Evolutionary conservation across 495 filamentous ascomycete genomes (phyloP), one percentile per base, ranked within the genome.

Genomic region (Penicillium atrosanguineum): DNA sequence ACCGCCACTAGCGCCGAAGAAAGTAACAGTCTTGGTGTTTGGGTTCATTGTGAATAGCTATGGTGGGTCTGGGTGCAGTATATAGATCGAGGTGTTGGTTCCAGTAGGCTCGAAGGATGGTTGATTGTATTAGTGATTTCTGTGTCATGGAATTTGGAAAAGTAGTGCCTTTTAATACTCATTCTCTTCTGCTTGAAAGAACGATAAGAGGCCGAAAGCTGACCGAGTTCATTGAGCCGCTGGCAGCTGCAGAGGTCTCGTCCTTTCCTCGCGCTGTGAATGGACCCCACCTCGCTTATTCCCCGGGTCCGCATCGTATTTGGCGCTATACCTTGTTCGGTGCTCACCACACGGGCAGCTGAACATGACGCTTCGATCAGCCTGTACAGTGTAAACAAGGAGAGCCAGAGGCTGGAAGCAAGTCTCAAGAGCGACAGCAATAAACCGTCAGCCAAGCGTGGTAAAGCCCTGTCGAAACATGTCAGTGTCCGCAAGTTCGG

Each of bases 1-100:
- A 44, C 77, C 78, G 46, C 72, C 75, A n/a, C 78, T 82, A 26
- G 76, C 74, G 23, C 79, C 79, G 53, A 80, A 71, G 65, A 81
- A 81, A 23, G 73, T 71, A 18, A 82, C 53, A 23, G 65, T 65
- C 40, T 63, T 61, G 29, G 44, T 44, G 37, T 38, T 51, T 34
- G 62, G 41, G 23, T 23, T 38, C 63, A 66, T 66, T 52, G 7
- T 20, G 6, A 34, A 26, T 14, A 14, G 49, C 21, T 26, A 25
- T 47, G 34, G 18, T 45, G 14, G 14, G 12, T 34, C 31, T 34
- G 31, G 11, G 11, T 11, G 11, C n/a, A n/a, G n/a, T 34, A 12
- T 34, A 34, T 34, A 34, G 31, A 34, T 34, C 1, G 14, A 34
- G 31, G 36, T 20, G 46, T 28, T 52, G 23, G 19, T 15, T 48